Percentiles rank a stretch among this genome's conserved stretches.
phyloP scores from a whole-genome alignment of 1,284 basidiomycete species.

The Thelephora terrestris region DNA sequence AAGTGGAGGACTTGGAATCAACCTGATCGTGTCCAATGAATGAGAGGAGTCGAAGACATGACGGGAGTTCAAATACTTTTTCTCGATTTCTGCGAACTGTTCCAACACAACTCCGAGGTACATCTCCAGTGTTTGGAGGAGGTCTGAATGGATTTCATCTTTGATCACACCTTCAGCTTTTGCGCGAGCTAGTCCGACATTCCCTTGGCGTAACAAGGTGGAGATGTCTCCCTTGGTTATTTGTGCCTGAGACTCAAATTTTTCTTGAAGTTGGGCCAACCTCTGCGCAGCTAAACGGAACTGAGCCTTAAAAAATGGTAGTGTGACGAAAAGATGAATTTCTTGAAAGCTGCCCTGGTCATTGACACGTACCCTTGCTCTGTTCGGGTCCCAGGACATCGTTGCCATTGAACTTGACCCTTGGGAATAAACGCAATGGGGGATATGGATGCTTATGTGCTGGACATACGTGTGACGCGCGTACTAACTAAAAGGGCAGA shows the following conservation, averaged over 20 bases:
- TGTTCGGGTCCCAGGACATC: conserved; percentile 12
- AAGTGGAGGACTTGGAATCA: conserved; percentile 35
- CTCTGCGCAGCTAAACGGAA: conserved; percentile 53
- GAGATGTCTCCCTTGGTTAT: conserved; percentile 59
- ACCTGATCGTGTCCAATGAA: conserved; percentile 15
- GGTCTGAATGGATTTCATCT: conserved; percentile 50
- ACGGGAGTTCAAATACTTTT: conserved; percentile 26
- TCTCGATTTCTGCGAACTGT: conserved; percentile 45
- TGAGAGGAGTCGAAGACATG: neutral
- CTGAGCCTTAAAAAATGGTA: conserved; percentile 34
- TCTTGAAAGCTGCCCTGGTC: neutral
- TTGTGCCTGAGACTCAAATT: conserved; percentile 50
- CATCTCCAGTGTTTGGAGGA: conserved; percentile 57
- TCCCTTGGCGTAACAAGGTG: conserved; percentile 48
- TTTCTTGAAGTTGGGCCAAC: conserved; percentile 59
- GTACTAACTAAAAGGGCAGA: too few relatives aligned
- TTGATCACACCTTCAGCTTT: conserved; percentile 58
- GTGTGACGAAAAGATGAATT: conserved; percentile 1
- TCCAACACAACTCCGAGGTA: conserved; percentile 51
- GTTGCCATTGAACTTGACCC: too few relatives aligned
- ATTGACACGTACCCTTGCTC: conserved; percentile 14
- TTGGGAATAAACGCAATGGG: too few relatives aligned
- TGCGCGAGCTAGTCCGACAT: conserved; percentile 49
- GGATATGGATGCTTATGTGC: too few relatives aligned
- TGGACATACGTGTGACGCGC: too few relatives aligned